Base-by-base conservation (phyloP, 2,329 filamentous ascomycete genomes). In the Pseudogymnoascus sp. region DNA sequence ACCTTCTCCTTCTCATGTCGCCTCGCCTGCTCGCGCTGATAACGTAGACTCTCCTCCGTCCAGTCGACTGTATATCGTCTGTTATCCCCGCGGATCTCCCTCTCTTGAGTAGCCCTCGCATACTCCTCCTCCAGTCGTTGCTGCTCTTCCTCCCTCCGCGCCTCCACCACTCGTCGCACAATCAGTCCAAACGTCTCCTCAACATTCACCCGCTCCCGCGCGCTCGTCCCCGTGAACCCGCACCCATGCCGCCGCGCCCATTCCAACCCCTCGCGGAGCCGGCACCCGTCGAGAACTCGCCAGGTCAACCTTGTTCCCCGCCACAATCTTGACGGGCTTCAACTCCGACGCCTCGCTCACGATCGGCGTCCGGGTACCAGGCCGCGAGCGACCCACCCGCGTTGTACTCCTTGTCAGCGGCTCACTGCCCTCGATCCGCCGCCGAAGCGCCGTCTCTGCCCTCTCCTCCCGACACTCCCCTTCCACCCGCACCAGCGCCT, bases 151-250 rank as follows among this genome's bases (percentile, higher is more conserved):
- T 60, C 25, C 60, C 67, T 63, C 41, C 72, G 65, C 16, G 67
- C 70, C 77, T 87, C 84, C 55, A 83, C 79, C 60, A 88, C 85
- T 60, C 85, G 79, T 25, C 84, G 79, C 45, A 88, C 82, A 64
- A 88, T 83, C 40, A 87, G 80, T 37, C 88, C 89, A 80, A 95
- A 95, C 0, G 90, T 93, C 81, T 95, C 90, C 74, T 95, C 90
- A 65, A 95, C 91, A 73, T 95, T 95, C 67, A 95, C 90, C 79
- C 91, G 89, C 69, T 92, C 84, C 62, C 90, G 79, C 4, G 90
- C 90, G 70, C 88, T 91, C 65, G 90, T 95, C 82, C 95, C 90
- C 90, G 95, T 95, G 77, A 95, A 95, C 40, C 90, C 90, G 75
- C 89, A 93, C 45, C 86, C 86, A 62, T 83, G 80, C 64, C 79